Evolutionary conservation across 768 basidiomycete species (phyloP), one percentile per base, ranked within the genome.

Genomic region (Auricularia auricula-judae): DNA sequence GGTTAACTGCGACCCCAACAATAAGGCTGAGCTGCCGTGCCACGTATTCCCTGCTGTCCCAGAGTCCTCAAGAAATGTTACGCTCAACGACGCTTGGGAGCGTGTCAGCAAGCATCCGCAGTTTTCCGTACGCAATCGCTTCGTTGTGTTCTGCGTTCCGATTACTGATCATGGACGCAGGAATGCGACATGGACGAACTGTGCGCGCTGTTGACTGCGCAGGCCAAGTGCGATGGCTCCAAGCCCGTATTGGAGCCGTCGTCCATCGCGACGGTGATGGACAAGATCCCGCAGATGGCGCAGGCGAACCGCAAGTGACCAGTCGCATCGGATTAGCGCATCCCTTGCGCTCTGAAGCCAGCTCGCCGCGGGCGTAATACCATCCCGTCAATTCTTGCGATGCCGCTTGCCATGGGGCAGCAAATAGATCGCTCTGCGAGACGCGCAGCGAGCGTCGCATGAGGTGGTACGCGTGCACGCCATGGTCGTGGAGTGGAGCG

Each of bases 161-260:
- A 29, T 53, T 61, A 44, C 36, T 62, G 36, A 64, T 62, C 21
- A 53, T 33, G 35, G 62, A 65, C 64, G 47, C 70, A 91, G 86
- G 87, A 89, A 69, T 78, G 84, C 44, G 91, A 93, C 70, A 84
- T 93, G 65, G 89, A 87, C 68, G 81, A 87, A 60, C 77, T 93
- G 29, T 93, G 91, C 71, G 69, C 83, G 5, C 88, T 92, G 74
- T 91, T 93, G 71, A 82, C 89, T 58, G 82, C 74, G 71, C 93
- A 93, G 76, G 91, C 91, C 59, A 81, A 84, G 56, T 93, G 91
- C 70, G 91, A 92, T 66, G 91, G 91, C 43, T 85, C 84, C 34
- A 90, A 89, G 76, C 87, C 91, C 44, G 91, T 92, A 21, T 74
- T 93, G 60, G 88, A 83, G 66, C 79, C 80, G 4, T 73, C 77